A percentile compares a stretch with the other conserved stretches of the same genome.
phyloP scores from a whole-genome alignment of 2,329 filamentous ascomycete genomes.

The Pseudogymnoascus sp. region DNA sequence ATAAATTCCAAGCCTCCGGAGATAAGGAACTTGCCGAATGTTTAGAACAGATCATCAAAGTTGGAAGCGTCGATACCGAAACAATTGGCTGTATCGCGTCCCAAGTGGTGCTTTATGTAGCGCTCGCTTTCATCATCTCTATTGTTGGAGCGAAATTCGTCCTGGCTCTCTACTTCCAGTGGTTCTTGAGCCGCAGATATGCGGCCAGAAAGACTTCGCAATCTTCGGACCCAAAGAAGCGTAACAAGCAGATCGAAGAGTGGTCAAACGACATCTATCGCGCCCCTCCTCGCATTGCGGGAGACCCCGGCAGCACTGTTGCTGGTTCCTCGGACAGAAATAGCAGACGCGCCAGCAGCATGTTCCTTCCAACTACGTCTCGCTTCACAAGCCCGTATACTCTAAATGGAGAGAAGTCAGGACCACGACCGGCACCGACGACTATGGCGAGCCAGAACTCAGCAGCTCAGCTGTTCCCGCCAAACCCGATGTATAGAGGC shows the following conservation, averaged over 20 bases:
- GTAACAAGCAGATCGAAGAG: constrained; percentile 90
- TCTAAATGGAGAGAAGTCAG: constrained; percentile 53
- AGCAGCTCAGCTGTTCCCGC: constrained; percentile 63
- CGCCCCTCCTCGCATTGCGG: constrained; percentile 73
- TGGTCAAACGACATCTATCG: constrained; percentile 98
- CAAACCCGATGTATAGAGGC: constrained; percentile 64
- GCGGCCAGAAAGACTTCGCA: constrained; percentile 81
- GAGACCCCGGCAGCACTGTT: constrained; percentile 61
- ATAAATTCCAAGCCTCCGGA: constrained; percentile 67
- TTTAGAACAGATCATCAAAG: constrained; percentile 88
- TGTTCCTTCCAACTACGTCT: constrained; percentile 84
- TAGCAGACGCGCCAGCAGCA: constrained; percentile 69
- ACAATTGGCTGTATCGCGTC: constrained; percentile 96
- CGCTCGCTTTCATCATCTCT: constrained; percentile 81
- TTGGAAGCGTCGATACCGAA: constrained; percentile 91
- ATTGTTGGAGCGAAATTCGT: constrained; percentile 81
- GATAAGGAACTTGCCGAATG: constrained; percentile 83
- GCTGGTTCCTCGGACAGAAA: constrained; percentile 55
- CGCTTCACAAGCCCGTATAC: constrained; percentile 89
- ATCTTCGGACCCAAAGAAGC: constrained; percentile 70
- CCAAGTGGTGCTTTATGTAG: constrained; percentile 92
- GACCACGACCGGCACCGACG: constrained; percentile 56
- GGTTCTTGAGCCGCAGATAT: constrained; percentile 86
- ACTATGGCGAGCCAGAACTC: constrained; percentile 89
- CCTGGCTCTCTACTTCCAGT: constrained; percentile 88